A percentile compares a stretch with the other conserved stretches of the same genome.
Conservation (phyloP, 768 basidiomycete genomes). For the Pisolithus microcarpus region DNA sequence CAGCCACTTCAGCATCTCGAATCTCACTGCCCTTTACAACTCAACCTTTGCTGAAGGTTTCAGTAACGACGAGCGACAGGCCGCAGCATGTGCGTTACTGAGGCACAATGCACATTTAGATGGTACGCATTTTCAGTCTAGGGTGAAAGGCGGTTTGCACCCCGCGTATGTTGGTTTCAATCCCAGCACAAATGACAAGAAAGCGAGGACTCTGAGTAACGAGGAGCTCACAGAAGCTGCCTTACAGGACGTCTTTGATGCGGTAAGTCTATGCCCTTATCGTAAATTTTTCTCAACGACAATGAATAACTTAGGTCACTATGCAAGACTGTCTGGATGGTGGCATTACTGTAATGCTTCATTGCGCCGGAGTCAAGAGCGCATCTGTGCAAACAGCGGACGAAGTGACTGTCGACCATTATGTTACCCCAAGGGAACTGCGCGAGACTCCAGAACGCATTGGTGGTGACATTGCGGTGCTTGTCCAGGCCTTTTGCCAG, state of each 20-base stretch:
- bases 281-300: background rate
- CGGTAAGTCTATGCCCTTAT: background rate
- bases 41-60: constrained; percentile 1
- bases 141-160: no score
- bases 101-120: constrained; percentile 4
- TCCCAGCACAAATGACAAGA: no score
- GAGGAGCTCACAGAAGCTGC: background rate
- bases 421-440: constrained; percentile 4
- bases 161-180: no score
- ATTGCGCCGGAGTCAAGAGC: constrained; percentile 1
- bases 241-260: constrained; percentile 6
- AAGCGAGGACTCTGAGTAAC: background rate
- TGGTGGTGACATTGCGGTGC: background rate
- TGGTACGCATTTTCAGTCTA: no score
- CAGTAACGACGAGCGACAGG: constrained; percentile 1
- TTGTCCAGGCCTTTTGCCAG: constrained; percentile 8
- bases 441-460: background rate
- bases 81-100: background rate
- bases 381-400: no score
- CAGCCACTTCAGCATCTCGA: background rate
- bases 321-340: constrained; percentile 9
- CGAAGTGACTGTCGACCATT: constrained; percentile 1
- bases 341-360: constrained; percentile 3
- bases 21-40: background rate
- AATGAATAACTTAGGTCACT: background rate